Evolutionary conservation across 768 basidiomycete genomes (phyloP), one percentile per base, ranked within the genome.

Genomic region (Amyloporia xantha): DNA sequence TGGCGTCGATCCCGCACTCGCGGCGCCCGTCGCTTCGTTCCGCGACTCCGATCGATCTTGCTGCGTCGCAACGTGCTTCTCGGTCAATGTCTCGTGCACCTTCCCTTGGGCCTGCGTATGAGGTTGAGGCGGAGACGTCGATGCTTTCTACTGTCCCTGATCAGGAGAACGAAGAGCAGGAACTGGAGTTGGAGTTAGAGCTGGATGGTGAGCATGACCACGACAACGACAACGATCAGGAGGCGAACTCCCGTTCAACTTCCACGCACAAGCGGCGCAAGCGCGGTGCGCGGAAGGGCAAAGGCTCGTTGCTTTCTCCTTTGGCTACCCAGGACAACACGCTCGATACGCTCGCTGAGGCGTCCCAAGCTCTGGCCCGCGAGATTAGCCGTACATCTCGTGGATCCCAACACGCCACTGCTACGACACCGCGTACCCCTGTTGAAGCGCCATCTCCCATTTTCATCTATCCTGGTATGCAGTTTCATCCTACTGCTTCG

Each of bases 241-340:
- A 60, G 60, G 13, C 61, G 50, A 38, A 73, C 53, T 78, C 82
- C 48, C 73, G 84, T 44, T 80, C 82, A 10, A 70, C 84, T 10
- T 88, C 87, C 41, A 85, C 77, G 39, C 81, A 79, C 63, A 92
- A 84, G 68, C 76, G 89, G 23, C 77, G 89, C 50, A 93, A 90
- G 66, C 77, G 92, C 44, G 91, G 92, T 35, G 80, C 84, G 2
- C 77, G 93, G 45, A 93, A 90, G 69, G 86, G 85, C 60, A 89
- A 86, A 67, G 78, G 85, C 59, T 63, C 64, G 11, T 62, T 63
- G 15, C 56, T 66, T n/a, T 61, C 68, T 7, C 41, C 48, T 11
- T 49, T 62, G n/a, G 61, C 67, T 4, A 48, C 62, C 7, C 54
- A 42, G 11, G 82, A 84, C 50, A 74, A 76, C 47, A 81, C 80